Percentiles rank a stretch among this genome's conserved stretches.
Conservation (phyloP, 2,329 filamentous ascomycete genomes). For the Pyricularia pennisetigena region DNA sequence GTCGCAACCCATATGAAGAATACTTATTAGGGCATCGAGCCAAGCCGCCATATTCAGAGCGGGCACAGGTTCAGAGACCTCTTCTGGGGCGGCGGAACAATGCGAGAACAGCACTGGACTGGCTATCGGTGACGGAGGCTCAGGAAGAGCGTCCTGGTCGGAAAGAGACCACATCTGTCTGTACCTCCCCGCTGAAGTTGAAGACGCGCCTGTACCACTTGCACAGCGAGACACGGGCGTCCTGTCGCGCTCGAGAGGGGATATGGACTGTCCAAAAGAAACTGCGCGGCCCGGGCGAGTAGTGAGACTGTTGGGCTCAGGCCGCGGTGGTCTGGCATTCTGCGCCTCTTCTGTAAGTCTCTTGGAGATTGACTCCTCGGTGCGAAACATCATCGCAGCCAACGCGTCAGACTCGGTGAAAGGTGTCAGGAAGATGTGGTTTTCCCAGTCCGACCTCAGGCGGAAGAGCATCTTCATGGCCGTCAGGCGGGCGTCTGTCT, state of each 20-base stretch:
- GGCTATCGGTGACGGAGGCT: constrained; percentile 30
- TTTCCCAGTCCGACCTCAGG: constrained; percentile 70
- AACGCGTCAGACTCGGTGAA: constrained; percentile 65
- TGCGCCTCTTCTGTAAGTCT: constrained; percentile 43
- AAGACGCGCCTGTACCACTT: not conserved
- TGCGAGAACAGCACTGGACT: constrained; percentile 41
- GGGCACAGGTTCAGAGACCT: not conserved
- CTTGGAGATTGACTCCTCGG: constrained; percentile 39
- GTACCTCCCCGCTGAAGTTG: constrained; percentile 18
- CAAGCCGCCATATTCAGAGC: constrained; percentile 54
- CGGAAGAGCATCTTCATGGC: constrained; percentile 74
- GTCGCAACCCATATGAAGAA: constrained; percentile 65
- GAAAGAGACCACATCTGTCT: constrained; percentile 49
- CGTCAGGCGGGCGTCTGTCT: constrained; percentile 60
- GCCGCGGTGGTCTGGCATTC: constrained; percentile 31
- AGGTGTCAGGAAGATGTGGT: constrained; percentile 62
- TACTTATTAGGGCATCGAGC: constrained; percentile 66
- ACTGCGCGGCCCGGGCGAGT: constrained; percentile 38
- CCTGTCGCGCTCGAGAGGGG: not conserved
- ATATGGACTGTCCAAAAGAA: constrained; percentile 35
- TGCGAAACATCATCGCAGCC: constrained; percentile 61
- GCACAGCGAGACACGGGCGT: not conserved
- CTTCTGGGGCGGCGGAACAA: not conserved
- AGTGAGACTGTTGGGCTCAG: constrained; percentile 27
- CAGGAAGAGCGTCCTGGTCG: constrained; percentile 45